Evolutionary conservation across 768 basidiomycete species (phyloP).

Genomic region (Calocera viscosa): DNA sequence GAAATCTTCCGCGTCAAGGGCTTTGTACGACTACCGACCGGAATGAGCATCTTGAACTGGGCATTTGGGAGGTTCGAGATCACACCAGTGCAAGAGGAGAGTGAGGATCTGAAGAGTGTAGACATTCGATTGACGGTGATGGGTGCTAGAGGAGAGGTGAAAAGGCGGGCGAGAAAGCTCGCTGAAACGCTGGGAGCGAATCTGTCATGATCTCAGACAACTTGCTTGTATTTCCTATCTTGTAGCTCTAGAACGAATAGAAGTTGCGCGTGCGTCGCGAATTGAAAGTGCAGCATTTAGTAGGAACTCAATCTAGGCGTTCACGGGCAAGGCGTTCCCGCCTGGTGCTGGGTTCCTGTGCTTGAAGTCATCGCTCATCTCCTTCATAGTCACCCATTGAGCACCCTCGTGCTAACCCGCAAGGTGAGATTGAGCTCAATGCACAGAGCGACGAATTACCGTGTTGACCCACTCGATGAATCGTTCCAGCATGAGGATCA

Average conservation of each 20-base stretch:
- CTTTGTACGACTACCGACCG: slow-evolving; percentile 44
- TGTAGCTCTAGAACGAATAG: not conserved
- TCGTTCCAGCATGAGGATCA: slow-evolving; percentile 63
- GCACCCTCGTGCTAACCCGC: slow-evolving; percentile 20
- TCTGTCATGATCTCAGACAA: not conserved
- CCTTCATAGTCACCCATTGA: slow-evolving; percentile 24
- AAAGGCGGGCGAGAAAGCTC: slow-evolving; percentile 43
- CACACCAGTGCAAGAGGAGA: slow-evolving; percentile 30
- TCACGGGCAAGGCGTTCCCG: slow-evolving; percentile 18
- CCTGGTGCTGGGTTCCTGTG: slow-evolving; percentile 28
- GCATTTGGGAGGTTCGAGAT: slow-evolving; percentile 80
- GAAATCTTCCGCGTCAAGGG: slow-evolving; percentile 76
- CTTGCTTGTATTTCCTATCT: not conserved
- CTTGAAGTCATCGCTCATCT: slow-evolving; percentile 22
- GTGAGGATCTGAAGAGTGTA: slow-evolving; percentile 24
- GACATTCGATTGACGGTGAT: slow-evolving; percentile 65
- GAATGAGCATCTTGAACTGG: slow-evolving; percentile 66
- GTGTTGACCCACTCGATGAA: slow-evolving; percentile 66
- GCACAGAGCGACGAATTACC: not conserved
- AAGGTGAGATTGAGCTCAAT: not conserved
- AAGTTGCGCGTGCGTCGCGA: not conserved
- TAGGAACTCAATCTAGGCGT: not conserved
- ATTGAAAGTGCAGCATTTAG: too few species aligned
- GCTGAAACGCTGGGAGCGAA: slow-evolving; percentile 28
- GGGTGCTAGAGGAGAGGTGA: slow-evolving; percentile 78